phyloP scores from a whole-genome alignment of 1,284 basidiomycete genomes.

The Coriolopsis trogii region DNA sequence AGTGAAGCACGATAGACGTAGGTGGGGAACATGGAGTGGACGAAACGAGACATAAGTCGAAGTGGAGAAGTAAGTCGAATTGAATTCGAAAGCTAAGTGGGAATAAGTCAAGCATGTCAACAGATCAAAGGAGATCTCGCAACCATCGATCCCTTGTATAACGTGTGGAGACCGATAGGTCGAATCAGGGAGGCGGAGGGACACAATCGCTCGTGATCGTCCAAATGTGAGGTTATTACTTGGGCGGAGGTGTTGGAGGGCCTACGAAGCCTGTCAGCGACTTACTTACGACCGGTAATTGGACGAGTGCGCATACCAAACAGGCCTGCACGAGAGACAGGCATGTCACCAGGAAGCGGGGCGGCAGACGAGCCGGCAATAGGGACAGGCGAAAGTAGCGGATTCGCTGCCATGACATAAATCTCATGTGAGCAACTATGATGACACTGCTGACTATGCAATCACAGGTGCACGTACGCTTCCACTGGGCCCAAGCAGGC shows the following conservation, averaged over 20 bases:
- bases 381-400: slow-evolving; percentile 52
- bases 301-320: slow-evolving; percentile 50
- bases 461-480: slow-evolving; percentile 49
- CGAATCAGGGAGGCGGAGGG: no score
- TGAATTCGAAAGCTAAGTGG: not conserved
- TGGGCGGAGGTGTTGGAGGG: slow-evolving; percentile 60
- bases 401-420: slow-evolving; percentile 50
- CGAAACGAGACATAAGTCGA: not conserved
- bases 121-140: not conserved
- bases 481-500: slow-evolving; percentile 80
- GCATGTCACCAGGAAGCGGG: slow-evolving; percentile 40
- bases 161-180: not conserved
- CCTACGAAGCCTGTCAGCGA: slow-evolving; percentile 36
- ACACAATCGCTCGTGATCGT: not conserved
- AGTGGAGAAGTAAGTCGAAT: not conserved
- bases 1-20: not conserved
- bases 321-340: slow-evolving; percentile 53
- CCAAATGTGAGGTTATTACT: slow-evolving; percentile 28
- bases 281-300: not conserved
- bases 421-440: no score
- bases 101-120: not conserved
- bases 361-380: slow-evolving; percentile 36
- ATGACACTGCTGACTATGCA: no score
- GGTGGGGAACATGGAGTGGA: no score
- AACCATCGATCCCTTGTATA: not conserved